Evolutionary conservation across 75 land plant species (phyloP).

Genomic region (Pinus albicaulis): DNA sequence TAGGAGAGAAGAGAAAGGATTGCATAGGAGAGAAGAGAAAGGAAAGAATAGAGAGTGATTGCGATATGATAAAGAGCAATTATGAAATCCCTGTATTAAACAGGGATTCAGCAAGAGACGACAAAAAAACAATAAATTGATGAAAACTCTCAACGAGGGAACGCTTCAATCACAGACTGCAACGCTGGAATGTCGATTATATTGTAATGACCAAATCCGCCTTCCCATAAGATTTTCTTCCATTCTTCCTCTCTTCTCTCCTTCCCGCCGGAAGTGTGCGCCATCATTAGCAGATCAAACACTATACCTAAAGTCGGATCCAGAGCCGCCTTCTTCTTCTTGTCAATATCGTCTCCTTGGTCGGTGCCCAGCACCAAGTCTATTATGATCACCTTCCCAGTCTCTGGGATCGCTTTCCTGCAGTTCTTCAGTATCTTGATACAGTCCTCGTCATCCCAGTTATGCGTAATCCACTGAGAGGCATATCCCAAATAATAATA

Average conservation of each 20-base stretch:
- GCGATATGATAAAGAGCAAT: no score
- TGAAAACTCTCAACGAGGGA: not conserved
- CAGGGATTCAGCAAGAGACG: no score
- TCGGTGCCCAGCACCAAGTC: slow-evolving; percentile 15
- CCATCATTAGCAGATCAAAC: slow-evolving; percentile 38
- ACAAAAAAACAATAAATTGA: no score
- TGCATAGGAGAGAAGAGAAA: no score
- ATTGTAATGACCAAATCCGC: slow-evolving; percentile 34
- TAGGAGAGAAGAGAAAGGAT: no score
- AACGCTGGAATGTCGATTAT: slow-evolving; percentile 14
- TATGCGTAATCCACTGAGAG: slow-evolving; percentile 40
- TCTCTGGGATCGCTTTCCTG: slow-evolving; percentile 26
- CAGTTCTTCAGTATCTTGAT: slow-evolving; percentile 35
- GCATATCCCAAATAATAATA: no score
- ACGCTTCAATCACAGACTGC: slow-evolving; percentile 23
- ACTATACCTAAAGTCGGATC: not conserved
- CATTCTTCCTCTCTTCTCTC: slow-evolving; percentile 29
- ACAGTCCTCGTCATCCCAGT: slow-evolving; percentile 45
- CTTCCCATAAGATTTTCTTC: slow-evolving; percentile 16
- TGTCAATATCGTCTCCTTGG: not conserved
- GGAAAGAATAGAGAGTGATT: no score
- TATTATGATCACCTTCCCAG: slow-evolving; percentile 43
- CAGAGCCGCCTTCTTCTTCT: not conserved
- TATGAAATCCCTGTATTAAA: no score
- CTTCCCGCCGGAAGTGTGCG: slow-evolving; percentile 19